A percentile compares a stretch with the other conserved stretches of the same genome.
These are phyloP conservation scores for Leccinum sublutescens DNA, from an alignment of 768 basidiomycete genomes.

Conservation along the genomic window DNA sequence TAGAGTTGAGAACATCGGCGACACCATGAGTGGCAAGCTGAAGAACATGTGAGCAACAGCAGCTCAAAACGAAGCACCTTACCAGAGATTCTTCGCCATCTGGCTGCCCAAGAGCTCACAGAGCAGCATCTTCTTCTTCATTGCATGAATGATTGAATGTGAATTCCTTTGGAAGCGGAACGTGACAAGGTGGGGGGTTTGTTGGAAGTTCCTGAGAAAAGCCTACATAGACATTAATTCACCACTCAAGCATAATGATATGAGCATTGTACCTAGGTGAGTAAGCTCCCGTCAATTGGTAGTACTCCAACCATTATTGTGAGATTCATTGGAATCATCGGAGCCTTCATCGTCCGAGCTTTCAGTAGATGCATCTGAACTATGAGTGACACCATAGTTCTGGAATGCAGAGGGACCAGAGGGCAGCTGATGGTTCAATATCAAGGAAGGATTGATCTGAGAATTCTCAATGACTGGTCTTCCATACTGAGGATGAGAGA, in stretches of 20 bases:
- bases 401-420: background rate
- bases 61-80: background rate
- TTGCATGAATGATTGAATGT: background rate
- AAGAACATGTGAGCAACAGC: no score
- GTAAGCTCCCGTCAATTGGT: background rate
- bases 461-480: no score
- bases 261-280: background rate
- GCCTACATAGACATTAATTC: background rate
- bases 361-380: background rate
- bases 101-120: background rate
- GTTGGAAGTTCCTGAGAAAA: background rate
- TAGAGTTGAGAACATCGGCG: background rate
- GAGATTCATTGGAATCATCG: no score
- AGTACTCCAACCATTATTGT: background rate
- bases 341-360: no score
- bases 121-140: background rate
- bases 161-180: background rate
- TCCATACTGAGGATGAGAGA: no score
- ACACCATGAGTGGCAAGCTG: background rate
- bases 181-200: background rate
- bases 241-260: background rate
- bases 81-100: background rate
- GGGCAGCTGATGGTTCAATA: no score
- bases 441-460: no score
- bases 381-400: no score